Conservation (phyloP, 2,329 filamentous ascomycete species). For the Fusarium virguliforme region DNA sequence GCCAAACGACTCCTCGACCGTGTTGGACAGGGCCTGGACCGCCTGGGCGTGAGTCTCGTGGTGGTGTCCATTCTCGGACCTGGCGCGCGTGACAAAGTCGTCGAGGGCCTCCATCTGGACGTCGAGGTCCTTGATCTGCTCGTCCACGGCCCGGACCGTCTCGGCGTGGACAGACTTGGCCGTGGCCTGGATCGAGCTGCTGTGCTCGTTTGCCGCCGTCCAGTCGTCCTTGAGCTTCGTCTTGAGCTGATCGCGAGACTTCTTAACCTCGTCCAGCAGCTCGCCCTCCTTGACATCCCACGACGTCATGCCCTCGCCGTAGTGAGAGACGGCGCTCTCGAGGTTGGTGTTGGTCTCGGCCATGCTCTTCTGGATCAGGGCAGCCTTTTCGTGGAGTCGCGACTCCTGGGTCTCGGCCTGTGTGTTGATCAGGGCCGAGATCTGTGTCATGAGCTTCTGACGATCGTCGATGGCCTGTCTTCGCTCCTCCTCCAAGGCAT, state of each 20-base stretch:
- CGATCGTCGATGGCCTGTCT: constrained; percentile 81
- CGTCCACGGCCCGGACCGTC: constrained; percentile 90
- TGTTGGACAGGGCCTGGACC: constrained; percentile 75
- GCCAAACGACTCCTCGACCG: constrained; percentile 81
- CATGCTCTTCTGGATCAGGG: constrained; percentile 76
- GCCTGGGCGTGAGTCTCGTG: constrained; percentile 79
- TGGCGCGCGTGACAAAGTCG: constrained; percentile 88
- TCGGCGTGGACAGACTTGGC: constrained; percentile 92
- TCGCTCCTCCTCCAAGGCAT: constrained; percentile 83
- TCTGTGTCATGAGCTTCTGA: constrained; percentile 80
- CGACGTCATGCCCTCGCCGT: constrained; percentile 79
- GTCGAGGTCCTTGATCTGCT: constrained; percentile 89
- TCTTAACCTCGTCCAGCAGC: constrained; percentile 79
- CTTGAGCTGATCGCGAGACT: constrained; percentile 84
- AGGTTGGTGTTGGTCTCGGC: constrained; percentile 74
- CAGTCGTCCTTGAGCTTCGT: constrained; percentile 89
- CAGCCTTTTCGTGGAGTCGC: constrained; percentile 77
- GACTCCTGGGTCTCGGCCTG: constrained; percentile 82
- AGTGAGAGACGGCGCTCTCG: constrained; percentile 75
- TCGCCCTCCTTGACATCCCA: constrained; percentile 81
- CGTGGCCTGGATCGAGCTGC: constrained; percentile 85
- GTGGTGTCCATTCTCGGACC: constrained; percentile 84
- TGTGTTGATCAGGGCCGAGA: constrained; percentile 81
- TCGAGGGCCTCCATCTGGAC: constrained; percentile 92
- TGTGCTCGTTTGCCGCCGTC: constrained; percentile 83